Conservation (phyloP, 1,139 yeast species). For the Geotrichum siamense region DNA sequence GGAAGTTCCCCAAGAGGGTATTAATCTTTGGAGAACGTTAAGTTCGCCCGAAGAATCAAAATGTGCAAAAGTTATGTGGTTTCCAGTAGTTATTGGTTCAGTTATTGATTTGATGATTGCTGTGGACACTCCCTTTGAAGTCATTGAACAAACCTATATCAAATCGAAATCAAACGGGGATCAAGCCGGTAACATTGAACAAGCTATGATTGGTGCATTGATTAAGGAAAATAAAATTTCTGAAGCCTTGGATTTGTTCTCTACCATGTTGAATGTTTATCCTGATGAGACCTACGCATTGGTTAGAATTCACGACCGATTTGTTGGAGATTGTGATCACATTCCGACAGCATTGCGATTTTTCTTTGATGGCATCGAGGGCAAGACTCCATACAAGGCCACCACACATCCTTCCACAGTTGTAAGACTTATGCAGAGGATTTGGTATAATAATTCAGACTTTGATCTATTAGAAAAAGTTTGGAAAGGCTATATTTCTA, state of each 20-base stretch:
- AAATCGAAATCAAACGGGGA: conserved; percentile 36
- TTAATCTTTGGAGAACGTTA: conserved; percentile 41
- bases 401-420: conserved; percentile 71
- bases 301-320: conserved; percentile 65
- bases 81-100: conserved; percentile 60
- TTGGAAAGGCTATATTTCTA: conserved; percentile 55
- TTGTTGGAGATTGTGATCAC: conserved; percentile 77
- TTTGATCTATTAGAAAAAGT: conserved; percentile 50
- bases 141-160: conserved; percentile 44
- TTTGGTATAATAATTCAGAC: conserved; percentile 44
- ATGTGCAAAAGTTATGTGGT: conserved; percentile 26
- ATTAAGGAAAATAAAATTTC: conserved; percentile 45
- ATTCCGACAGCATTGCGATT: conserved; percentile 63
- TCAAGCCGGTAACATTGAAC: conserved; percentile 42
- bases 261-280: conserved; percentile 36
- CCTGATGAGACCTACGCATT: conserved; percentile 40
- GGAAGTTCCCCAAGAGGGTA: conserved; percentile 46
- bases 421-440: conserved; percentile 56
- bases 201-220: conserved; percentile 58
- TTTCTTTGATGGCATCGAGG: conserved; percentile 61
- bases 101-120: conserved; percentile 63
- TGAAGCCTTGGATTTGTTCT: conserved; percentile 46
- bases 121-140: conserved; percentile 54
- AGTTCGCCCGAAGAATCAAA: conserved; percentile 13
- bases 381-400: conserved; percentile 64